Evolutionary conservation across 2,329 filamentous ascomycete species (phyloP).

Genomic region (Trichoderma sp.): DNA sequence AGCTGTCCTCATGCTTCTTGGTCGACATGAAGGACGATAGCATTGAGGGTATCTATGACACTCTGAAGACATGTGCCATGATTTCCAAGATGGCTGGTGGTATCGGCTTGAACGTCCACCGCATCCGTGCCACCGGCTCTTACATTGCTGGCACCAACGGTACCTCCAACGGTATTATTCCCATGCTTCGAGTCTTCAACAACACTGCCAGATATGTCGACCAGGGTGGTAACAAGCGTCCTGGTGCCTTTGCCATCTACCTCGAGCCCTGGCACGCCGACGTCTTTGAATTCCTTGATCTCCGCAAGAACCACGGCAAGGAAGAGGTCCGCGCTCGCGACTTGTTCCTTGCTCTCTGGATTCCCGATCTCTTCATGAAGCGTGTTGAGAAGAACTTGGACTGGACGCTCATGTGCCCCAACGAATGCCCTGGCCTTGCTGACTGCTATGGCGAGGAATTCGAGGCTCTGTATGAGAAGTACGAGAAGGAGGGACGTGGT

Average conservation of each 20-base stretch:
- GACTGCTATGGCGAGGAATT: constrained; percentile 98
- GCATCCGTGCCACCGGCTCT: constrained; percentile 93
- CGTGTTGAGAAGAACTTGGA: constrained; percentile 94
- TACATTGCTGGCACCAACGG: constrained; percentile 99
- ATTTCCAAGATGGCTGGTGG: constrained; percentile 99
- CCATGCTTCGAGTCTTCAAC: constrained; percentile 98
- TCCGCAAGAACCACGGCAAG: constrained; percentile 99
- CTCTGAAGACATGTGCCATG: constrained; percentile 98
- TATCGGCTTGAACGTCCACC: constrained; percentile 94
- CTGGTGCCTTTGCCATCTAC: constrained; percentile 97
- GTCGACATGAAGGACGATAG: constrained; percentile 99
- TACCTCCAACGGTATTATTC: constrained; percentile 93
- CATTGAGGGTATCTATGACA: constrained; percentile 99
- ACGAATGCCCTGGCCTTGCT: constrained; percentile 90
- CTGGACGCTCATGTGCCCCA: constrained; percentile 98
- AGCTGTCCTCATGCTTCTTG: constrained; percentile 97
- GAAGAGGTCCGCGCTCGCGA: constrained; percentile 96
- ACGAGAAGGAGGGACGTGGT: constrained; percentile 83
- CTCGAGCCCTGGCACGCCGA: constrained; percentile 98
- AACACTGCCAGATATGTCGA: constrained; percentile 99
- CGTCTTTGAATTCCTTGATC: constrained; percentile 94
- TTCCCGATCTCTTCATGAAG: constrained; percentile 99
- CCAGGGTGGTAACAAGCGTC: constrained; percentile 98
- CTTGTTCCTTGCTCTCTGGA: constrained; percentile 97
- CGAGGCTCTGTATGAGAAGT: constrained; percentile 88